Percentiles rank a stretch among this genome's conserved stretches.
phyloP scores from a whole-genome alignment of 495 filamentous ascomycete genomes.

The Penicillium lividum region DNA sequence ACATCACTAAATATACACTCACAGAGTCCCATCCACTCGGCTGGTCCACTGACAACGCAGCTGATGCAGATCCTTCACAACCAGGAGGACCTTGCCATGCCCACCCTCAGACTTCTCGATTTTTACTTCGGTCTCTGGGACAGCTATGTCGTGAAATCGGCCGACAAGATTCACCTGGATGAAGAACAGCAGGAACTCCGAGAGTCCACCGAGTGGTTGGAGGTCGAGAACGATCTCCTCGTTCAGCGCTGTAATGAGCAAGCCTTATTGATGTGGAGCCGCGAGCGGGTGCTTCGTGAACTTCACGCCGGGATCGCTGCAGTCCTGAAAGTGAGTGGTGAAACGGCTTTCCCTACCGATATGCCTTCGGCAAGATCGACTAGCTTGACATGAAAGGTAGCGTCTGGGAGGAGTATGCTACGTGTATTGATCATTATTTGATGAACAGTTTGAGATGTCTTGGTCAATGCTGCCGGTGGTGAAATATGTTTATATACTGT shows the following conservation, averaged over 20 bases:
- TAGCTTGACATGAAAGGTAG: no score
- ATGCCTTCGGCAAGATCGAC: background rate
- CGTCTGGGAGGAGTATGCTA: no score
- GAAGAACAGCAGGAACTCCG: conserved; percentile 2
- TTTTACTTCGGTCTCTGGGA: conserved; percentile 3
- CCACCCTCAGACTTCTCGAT: background rate
- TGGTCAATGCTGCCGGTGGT: background rate
- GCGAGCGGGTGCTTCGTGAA: conserved; percentile 1
- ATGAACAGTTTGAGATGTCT: background rate
- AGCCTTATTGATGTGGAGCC: conserved; percentile 1
- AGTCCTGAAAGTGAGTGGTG: background rate
- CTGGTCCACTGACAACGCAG: conserved; percentile 4
- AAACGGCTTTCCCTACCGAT: background rate
- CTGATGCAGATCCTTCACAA: background rate
- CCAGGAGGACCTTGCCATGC: background rate
- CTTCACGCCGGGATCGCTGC: background rate
- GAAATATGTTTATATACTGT: background rate
- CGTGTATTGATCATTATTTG: no score
- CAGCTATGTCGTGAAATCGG: conserved; percentile 3
- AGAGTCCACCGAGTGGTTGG: conserved; percentile 2
- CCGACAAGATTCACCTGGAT: conserved; percentile 5
- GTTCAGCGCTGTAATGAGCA: conserved; percentile 7
- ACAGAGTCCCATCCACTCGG: background rate
- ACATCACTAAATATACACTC: background rate
- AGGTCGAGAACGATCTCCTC: conserved; percentile 4